These are phyloP conservation scores for Pelargonium citronellum DNA, from an alignment of 441 rosid genomes.

Conservation along the genomic window DNA sequence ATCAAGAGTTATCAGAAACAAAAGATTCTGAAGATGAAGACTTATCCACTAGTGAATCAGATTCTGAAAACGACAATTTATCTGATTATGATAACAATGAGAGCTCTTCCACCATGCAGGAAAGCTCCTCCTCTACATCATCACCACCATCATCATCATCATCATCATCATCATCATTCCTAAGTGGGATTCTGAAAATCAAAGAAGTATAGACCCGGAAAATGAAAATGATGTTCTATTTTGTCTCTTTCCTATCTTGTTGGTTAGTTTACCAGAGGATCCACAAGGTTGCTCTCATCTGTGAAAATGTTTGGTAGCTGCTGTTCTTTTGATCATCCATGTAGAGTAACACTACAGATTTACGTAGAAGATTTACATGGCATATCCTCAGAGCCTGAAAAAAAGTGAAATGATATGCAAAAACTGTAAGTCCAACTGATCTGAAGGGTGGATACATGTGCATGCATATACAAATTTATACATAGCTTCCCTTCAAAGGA, in stretches of 20 bases:
- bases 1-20: constrained; percentile 29
- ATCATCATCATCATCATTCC: constrained; percentile 3
- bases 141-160: not conserved
- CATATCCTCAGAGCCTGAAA: too few species aligned
- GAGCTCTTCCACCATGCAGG: too few species aligned
- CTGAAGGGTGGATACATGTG: too few species aligned
- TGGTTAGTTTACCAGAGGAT: not conserved
- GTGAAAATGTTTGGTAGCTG: not conserved
- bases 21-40: constrained; percentile 26
- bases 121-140: not conserved
- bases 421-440: too few species aligned
- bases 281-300: not conserved
- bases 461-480: too few species aligned
- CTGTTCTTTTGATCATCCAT: too few species aligned
- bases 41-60: constrained; percentile 31
- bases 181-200: not conserved
- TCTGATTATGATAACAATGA: constrained; percentile 20
- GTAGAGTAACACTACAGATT: not conserved
- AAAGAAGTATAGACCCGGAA: not conserved
- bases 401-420: too few species aligned
- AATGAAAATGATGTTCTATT: not conserved
- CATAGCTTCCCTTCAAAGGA: too few species aligned
- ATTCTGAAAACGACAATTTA: constrained; percentile 24
- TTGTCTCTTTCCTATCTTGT: not conserved
- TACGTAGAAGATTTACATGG: not conserved